Conservation (phyloP, 2,329 filamentous ascomycete species). For the Paramyrothecium sp. region DNA sequence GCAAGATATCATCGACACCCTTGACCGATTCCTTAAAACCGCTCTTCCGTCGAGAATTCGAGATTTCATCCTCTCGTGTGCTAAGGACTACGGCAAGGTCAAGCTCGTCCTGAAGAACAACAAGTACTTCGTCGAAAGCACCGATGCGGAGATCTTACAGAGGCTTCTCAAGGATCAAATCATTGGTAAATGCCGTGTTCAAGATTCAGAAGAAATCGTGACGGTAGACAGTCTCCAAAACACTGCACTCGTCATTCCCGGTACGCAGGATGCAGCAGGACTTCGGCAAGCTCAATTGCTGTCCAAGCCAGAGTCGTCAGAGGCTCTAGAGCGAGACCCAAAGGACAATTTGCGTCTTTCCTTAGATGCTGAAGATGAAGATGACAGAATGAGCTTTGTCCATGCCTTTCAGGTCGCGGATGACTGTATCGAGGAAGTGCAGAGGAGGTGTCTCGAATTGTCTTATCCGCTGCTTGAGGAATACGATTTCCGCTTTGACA, state of each 20-base stretch:
- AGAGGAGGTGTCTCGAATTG: slow-evolving; percentile 78
- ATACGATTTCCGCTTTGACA: slow-evolving; percentile 88
- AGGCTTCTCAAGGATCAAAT: slow-evolving; percentile 71
- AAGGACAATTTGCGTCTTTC: background rate
- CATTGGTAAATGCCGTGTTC: slow-evolving; percentile 72
- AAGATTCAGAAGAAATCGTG: slow-evolving; percentile 63
- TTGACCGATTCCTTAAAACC: slow-evolving; percentile 82
- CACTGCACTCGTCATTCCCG: slow-evolving; percentile 79
- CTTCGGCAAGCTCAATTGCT: slow-evolving; percentile 61
- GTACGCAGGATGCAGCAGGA: slow-evolving; percentile 82
- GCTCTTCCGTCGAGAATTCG: slow-evolving; percentile 70
- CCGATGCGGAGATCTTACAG: slow-evolving; percentile 75
- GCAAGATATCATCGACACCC: slow-evolving; percentile 58
- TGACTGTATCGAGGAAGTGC: slow-evolving; percentile 72
- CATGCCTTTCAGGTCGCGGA: slow-evolving; percentile 81
- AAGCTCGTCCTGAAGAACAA: slow-evolving; percentile 88
- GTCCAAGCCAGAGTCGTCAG: background rate
- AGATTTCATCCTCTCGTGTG: slow-evolving; percentile 70
- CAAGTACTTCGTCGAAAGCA: slow-evolving; percentile 82
- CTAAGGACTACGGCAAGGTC: slow-evolving; percentile 83
- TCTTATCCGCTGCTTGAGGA: slow-evolving; percentile 83
- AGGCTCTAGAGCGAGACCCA: too few relatives aligned
- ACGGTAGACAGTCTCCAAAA: slow-evolving; percentile 74
- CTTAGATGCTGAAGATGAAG: slow-evolving; percentile 41
- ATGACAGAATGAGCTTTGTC: slow-evolving; percentile 75